Base-by-base conservation (phyloP, 352 stramenopile genomes). In the Pythium dissimile region DNA sequence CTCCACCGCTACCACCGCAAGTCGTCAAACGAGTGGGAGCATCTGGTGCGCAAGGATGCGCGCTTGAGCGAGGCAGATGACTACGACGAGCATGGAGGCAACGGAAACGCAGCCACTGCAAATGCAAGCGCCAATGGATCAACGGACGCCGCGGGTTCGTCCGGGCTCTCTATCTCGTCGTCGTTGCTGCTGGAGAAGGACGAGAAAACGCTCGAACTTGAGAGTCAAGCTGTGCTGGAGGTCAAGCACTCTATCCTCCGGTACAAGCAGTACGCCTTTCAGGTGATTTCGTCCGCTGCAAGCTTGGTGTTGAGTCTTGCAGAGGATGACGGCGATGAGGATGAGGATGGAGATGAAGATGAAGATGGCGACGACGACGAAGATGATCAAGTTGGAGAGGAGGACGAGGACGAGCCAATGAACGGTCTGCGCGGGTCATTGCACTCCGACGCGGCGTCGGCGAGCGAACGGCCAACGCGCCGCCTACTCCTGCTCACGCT, bases 101-200 rank as follows among this genome's bases (percentile, higher is more conserved):
- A 18, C 20, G 39, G 11, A 7, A 48, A 20, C 45, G 30, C 5
- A 23, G 21, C 24, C 13, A 15, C 37, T 9, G 20, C 27, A 16
- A 53, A 24, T 38, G 20, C 30, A 5, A 31, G 16, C 6, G 35
- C n/a, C 0, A 38, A 30, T 21, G 54, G 15, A 5, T 37, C 37
- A 9, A 34, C 18, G 2, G 56, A 56, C 20, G 56, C 21, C 16
- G 23, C 50, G 28, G 2, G 41, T 43, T 46, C 35, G 18, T 43
- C 16, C 20, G 11, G 42, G 4, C 13, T n/a, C 18, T 15, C 34
- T 15, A 21, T n/a, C 3, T n/a, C 23, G 16, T 30, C 48, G n/a
- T 44, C 43, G 3, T 74, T 91, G 43, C 59, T 91, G 66, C 59
- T 92, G 8, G 86, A 94, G 53, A 95, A 95, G 50, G 86, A 95